phyloP scores from a whole-genome alignment of 2,329 filamentous ascomycete species.

The Trichoderma sp. region DNA sequence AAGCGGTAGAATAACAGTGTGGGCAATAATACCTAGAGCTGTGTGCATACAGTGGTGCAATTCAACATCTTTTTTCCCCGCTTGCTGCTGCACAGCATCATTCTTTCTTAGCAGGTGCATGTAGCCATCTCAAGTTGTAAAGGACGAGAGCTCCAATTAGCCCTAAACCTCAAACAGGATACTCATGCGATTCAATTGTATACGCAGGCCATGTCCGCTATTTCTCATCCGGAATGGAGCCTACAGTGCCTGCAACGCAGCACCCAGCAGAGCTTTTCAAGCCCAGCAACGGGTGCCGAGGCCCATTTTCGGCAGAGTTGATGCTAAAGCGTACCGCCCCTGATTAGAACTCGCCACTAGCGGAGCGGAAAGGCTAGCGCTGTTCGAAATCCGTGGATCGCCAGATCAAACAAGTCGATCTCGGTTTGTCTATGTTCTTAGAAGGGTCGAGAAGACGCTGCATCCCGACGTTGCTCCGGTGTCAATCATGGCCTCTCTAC shows the following conservation, averaged over 20 bases:
- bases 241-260: neutral
- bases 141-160: neutral
- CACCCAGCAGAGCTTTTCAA: neutral
- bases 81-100: neutral
- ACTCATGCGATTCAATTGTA: neutral
- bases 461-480: neutral
- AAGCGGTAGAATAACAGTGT: too few species aligned
- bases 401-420: neutral
- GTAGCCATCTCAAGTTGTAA: neutral
- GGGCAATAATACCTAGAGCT: too few species aligned
- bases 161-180: neutral
- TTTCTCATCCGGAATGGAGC: neutral
- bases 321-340: neutral
- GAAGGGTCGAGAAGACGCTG: neutral
- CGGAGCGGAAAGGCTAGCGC: constrained; percentile 4
- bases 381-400: neutral
- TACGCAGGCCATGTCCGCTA: neutral
- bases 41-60: too few species aligned
- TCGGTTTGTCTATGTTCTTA: neutral
- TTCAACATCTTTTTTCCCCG: too few species aligned
- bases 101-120: neutral
- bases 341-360: constrained; percentile 2
- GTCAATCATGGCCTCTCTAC: neutral
- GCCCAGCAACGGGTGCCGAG: neutral
- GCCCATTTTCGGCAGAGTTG: constrained; percentile 8